Evolutionary conservation across 2,329 filamentous ascomycete genomes (phyloP).

Genomic region (Xylariales sp.): DNA sequence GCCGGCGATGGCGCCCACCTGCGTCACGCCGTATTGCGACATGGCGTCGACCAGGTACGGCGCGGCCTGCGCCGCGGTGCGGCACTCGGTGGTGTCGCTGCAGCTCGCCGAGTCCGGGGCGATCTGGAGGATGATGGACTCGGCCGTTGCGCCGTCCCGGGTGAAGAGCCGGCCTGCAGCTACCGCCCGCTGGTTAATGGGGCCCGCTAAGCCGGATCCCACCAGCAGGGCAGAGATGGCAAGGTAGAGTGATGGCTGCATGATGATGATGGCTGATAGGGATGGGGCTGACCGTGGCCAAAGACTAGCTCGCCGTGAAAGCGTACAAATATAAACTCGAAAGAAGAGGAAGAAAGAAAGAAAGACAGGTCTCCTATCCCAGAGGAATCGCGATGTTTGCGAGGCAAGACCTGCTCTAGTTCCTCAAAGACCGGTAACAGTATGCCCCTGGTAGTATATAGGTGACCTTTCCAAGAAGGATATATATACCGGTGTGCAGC

Average conservation of each 20-base stretch:
- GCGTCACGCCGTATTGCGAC: conserved; percentile 48
- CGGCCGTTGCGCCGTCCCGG: background rate
- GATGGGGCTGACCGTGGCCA: background rate
- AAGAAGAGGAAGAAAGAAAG: too few relatives aligned
- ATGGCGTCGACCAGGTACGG: conserved; percentile 54
- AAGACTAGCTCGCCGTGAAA: too few relatives aligned
- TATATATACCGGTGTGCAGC: too few relatives aligned
- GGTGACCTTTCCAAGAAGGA: too few relatives aligned
- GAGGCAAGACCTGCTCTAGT: too few relatives aligned
- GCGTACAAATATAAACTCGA: too few relatives aligned
- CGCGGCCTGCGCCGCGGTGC: conserved; percentile 58
- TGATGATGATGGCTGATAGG: background rate
- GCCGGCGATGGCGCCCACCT: conserved; percentile 59
- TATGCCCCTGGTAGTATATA: too few relatives aligned
- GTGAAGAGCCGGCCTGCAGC: background rate
- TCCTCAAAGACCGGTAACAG: too few relatives aligned
- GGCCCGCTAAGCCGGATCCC: conserved; percentile 7
- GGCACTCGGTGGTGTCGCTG: conserved; percentile 54
- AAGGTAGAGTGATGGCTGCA: too few relatives aligned
- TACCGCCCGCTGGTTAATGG: background rate
- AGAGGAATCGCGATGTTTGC: too few relatives aligned
- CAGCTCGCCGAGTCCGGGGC: conserved; percentile 55
- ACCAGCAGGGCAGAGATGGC: conserved; percentile 7
- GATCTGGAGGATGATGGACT: conserved; percentile 42
- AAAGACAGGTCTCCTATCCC: too few relatives aligned